Evolutionary conservation across 2,329 filamentous ascomycete species (phyloP), one percentile per base, ranked within the genome.

Genomic region (Colletotrichum zoysiae): DNA sequence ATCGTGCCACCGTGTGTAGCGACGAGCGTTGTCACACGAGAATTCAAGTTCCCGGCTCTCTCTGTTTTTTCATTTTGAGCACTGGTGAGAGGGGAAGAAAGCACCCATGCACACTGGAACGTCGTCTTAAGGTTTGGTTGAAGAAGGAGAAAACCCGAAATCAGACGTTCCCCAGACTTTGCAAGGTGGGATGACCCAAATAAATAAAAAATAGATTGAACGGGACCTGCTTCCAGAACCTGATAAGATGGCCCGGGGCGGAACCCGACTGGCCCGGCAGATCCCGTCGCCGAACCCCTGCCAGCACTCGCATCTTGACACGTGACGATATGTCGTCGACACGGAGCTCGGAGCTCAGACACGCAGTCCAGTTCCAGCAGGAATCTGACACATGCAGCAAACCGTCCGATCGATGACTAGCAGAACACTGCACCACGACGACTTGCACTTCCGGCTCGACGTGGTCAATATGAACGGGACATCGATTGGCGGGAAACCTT

Each of bases 401-500:
- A 48, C 53, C 66, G 55, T 42, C 18, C 59, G 6, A n/a, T 59
- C 44, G 38, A 42, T 40, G 55, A 18, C 23, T n/a, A 16, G n/a
- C 50, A 51, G 38, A 64, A 50, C 35, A 50, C 48, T 46, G 57
- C 61, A 44, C 16, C 16, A 2, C 20, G 44, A 46, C 44, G 44
- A 46, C 26, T 18, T 33, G 35, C 30, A 5, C 12, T 23, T 38
- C 30, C 30, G 14, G 30, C 11, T 59, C 23, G 6, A 20, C 20
- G 18, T 40, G 6, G n/a, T 55, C 33, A 79, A 74, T 42, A 86
- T 86, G 84, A 85, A 85, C 71, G 82, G 82, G 56, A 76, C 74
- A 65, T 57, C 56, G 44, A 70, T 79, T 57, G 76, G 78, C 51
- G 82, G 82, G 35, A 74, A 78, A 51, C 78, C 80, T 75, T 82